A percentile compares a stretch with the other conserved stretches of the same genome.
These are phyloP conservation scores for Coemansia asiatica DNA, from an alignment of 192 early-diverging fungal species.

Conservation along the genomic window DNA sequence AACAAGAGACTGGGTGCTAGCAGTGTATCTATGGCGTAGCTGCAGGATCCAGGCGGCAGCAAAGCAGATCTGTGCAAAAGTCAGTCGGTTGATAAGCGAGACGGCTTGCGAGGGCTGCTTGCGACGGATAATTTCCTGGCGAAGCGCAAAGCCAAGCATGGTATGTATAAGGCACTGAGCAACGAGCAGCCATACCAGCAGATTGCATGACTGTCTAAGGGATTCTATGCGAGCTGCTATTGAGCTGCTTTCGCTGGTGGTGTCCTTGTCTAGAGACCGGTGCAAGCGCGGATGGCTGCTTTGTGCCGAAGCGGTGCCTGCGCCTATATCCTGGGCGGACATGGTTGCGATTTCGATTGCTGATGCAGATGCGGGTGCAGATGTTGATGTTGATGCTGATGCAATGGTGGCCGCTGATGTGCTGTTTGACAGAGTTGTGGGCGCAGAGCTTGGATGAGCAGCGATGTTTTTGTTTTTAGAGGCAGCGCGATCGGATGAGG, in stretches of 20 bases:
- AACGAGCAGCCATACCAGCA: slow-evolving; percentile 27
- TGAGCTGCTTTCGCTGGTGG: slow-evolving; percentile 3
- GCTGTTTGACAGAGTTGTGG: slow-evolving; percentile 10
- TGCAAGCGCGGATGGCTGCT: neutral
- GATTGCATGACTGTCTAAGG: slow-evolving; percentile 31
- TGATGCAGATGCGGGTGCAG: no score
- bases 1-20: neutral
- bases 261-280: neutral
- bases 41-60: slow-evolving; percentile 35
- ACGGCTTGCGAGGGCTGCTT: slow-evolving; percentile 16
- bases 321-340: neutral
- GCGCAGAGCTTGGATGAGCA: slow-evolving; percentile 5
- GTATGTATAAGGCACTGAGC: slow-evolving; percentile 44
- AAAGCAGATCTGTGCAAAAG: slow-evolving; percentile 43
- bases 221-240: slow-evolving; percentile 8
- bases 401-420: neutral
- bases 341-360: no score
- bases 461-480: slow-evolving; percentile 1
- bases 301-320: slow-evolving; percentile 7
- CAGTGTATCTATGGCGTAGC: slow-evolving; percentile 11
- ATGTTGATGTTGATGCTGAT: slow-evolving; percentile 10
- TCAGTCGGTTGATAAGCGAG: slow-evolving; percentile 27
- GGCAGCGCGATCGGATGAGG: neutral
- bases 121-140: slow-evolving; percentile 35
- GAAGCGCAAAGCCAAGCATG: slow-evolving; percentile 47